Base-by-base conservation (phyloP, 805 yeast species). In the Spencermartinsiella europaea region DNA sequence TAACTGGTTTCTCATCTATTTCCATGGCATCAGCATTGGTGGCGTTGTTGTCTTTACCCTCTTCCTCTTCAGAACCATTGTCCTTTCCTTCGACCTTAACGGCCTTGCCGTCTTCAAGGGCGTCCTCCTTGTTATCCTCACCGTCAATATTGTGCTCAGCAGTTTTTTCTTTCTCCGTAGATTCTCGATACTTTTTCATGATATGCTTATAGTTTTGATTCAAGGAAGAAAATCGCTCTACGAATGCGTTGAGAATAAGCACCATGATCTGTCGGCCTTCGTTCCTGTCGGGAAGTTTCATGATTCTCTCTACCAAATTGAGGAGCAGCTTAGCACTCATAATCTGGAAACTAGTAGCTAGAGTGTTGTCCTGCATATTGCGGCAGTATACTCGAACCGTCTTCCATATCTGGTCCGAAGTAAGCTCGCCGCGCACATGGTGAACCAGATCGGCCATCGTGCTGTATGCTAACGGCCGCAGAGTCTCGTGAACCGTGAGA, bases 391-490 rank as follows among this genome's bases (percentile, higher is more conserved):
- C 83, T 38, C 74, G 77, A 3, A 95, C 91, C 0, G 96, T 86
- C 48, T 83, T 81, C 82, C 95, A 83, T 8, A 93, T 83, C 61
- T 88, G 96, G 34, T 78, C 80, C 1, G 90, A 78, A 0, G 85
- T 81, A 44, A 93, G 69, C 54, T 90, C 95, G 42, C 81, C 77
- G 55, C 97, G 79, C 2, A 91, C 91, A 59, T 87, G 88, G 60
- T 93, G 98, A 45, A 93, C 84, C 57, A 95, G 83, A 61, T 93
- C 99, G 0, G 99, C 98, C 42, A 93, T 91, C 12, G 95, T 87
- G 31, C 95, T 85, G 64, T 90, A 93, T 0, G 98, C 98, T 59
- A 93, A 69, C 0, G 98, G 97, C 54, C 96, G 74, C 44, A 93
- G 73, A 0, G 95, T 86, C 63, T 90, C 97, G 59, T 80, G 81